Percentiles rank a stretch among this genome's conserved stretches.
Evolutionary conservation across 2,329 filamentous ascomycete genomes (phyloP).

Genomic region (Microdochium paspali): DNA sequence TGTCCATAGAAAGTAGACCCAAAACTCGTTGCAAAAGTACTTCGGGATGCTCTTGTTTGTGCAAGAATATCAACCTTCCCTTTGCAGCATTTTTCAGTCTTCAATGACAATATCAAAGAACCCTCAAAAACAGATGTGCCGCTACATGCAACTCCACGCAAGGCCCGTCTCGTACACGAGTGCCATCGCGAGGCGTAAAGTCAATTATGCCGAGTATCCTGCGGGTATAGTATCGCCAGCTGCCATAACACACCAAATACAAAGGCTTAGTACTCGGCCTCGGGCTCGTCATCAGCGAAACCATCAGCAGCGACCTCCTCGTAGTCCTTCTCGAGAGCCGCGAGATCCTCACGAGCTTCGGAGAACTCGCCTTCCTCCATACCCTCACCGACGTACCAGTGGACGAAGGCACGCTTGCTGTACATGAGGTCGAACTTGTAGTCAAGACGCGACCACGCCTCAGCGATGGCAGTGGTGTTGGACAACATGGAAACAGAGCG

Average conservation of each 20-base stretch:
- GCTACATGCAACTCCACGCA: not conserved
- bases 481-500: slow-evolving; percentile 62
- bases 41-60: too few species aligned
- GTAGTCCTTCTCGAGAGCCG: slow-evolving; percentile 79
- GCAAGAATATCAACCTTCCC: too few species aligned
- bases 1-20: too few species aligned
- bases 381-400: slow-evolving; percentile 80
- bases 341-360: slow-evolving; percentile 77
- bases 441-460: slow-evolving; percentile 64
- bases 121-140: not conserved
- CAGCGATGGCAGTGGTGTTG: slow-evolving; percentile 66
- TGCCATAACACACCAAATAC: not conserved
- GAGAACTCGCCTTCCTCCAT: slow-evolving; percentile 91
- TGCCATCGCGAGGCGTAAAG: not conserved
- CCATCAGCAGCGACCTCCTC: slow-evolving; percentile 76
- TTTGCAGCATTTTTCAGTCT: too few species aligned
- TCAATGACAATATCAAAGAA: not conserved
- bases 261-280: slow-evolving; percentile 66
- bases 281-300: slow-evolving; percentile 51
- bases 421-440: slow-evolving; percentile 74
- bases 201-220: not conserved
- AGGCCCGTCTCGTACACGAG: not conserved
- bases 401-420: slow-evolving; percentile 67
- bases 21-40: too few species aligned
- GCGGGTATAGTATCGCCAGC: slow-evolving; percentile 1